Base-by-base conservation (phyloP, 805 yeast species). In the Wickerhamomyces chambardii region DNA sequence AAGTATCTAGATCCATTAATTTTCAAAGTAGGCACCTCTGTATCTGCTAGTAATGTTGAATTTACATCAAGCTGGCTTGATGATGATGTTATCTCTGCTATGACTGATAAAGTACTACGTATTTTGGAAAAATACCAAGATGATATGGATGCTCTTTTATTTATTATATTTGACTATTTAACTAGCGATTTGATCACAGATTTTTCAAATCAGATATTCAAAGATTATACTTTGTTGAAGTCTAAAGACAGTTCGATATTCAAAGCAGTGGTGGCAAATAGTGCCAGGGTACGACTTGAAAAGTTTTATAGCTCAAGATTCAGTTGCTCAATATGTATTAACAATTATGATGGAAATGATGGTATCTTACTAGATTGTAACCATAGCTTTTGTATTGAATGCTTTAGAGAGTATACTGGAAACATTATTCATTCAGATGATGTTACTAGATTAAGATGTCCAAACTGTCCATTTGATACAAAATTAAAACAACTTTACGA, bases 291-390 rank as follows among this genome's bases (percentile, higher is more conserved):
- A 4, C 44, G 51, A 15, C 29, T 38, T 12, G 35, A 45, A 1
- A 52, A 55, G 11, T 69, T 68, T 41, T 40, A 59, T 6, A 36
- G 39, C 11, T 43, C 47, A 10, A 64, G 75, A 6, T 72, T 66
- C 40, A 44, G 55, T 4, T 78, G 84, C 49, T 70, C 68, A n/a
- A 74, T 78, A 1, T 78, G 84, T 47, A 70, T 73, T 41, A 64
- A 58, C 17, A 64, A 59, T 24, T 56, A 54, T 33, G 70, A 68
- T 38, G 84, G 84, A 1, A 35, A 28, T 0, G 37, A 47, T 4
- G 67, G 73, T 43, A 40, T 54, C 2, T 33, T 44, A 25, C 34
- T 61, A 2, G 55, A 61, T 2, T 77, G 84, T 44, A 55, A 53
- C 6, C 83, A 76, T 45, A 48, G 53, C 0, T 67, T 74, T 37